Conservation (phyloP, 1,284 basidiomycete genomes). For the Phenoliferia sp. region DNA sequence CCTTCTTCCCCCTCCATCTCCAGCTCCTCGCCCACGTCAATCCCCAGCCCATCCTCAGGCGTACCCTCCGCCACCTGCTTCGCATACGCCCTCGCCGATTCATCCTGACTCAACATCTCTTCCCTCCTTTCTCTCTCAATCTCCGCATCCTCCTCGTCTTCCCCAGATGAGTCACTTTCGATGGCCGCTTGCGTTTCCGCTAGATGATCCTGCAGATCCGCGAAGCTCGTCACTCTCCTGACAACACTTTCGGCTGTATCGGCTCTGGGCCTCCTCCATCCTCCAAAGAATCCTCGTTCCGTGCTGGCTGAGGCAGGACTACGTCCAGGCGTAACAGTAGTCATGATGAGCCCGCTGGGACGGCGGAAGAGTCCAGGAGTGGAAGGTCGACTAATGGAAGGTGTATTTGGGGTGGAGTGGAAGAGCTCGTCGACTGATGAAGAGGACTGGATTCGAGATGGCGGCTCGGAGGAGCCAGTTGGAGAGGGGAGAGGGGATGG, state of each 20-base stretch:
- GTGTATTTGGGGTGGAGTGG: neutral
- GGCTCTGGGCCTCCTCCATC: neutral
- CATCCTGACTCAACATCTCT: neutral
- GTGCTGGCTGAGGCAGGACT: neutral
- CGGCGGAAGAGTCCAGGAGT: neutral
- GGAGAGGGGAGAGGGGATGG: constrained; percentile 2
- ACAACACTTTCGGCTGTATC: neutral
- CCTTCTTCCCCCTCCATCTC: neutral
- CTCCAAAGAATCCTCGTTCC: neutral
- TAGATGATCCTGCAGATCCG: constrained; percentile 26
- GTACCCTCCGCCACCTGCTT: neutral
- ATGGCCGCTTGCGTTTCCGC: constrained; percentile 23
- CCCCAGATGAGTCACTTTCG: constrained; percentile 7
- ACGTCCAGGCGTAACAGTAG: neutral
- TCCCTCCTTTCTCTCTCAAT: neutral
- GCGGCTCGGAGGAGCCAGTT: neutral
- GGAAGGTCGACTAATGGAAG: neutral
- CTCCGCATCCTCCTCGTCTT: neutral
- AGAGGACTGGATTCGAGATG: neutral
- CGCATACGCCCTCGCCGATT: neutral
- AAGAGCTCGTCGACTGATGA: neutral
- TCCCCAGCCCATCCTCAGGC: neutral
- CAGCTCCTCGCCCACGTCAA: constrained; percentile 12
- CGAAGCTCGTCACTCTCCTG: constrained; percentile 23
- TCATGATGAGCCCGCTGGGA: constrained; percentile 6